A percentile compares a stretch with the other conserved stretches of the same genome.
These are phyloP conservation scores for Sonneratia caseolaris DNA, from an alignment of 345 rosid genomes.

Conservation along the genomic window DNA sequence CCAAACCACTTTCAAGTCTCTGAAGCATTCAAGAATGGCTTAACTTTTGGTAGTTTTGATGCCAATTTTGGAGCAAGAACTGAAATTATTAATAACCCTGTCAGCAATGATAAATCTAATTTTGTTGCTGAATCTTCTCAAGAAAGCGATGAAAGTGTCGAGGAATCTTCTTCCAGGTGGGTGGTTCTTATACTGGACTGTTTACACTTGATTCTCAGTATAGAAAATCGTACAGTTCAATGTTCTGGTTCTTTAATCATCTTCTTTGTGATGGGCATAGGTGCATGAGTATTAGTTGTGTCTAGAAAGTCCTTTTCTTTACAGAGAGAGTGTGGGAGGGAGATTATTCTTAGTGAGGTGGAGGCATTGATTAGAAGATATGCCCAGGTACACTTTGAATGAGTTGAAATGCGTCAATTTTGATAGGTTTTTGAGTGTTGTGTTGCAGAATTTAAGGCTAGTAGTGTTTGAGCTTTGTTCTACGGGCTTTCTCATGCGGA, in stretches of 20 bases:
- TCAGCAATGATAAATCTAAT: conserved; percentile 26
- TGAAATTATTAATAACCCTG: conserved; percentile 18
- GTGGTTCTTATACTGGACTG: conserved; percentile 12
- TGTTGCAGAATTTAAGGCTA: not conserved
- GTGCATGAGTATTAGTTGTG: not conserved
- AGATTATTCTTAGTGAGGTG: not conserved
- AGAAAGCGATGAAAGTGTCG: conserved; percentile 27
- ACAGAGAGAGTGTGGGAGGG: too few relatives aligned
- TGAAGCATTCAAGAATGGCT: conserved; percentile 55
- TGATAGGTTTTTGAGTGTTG: not conserved
- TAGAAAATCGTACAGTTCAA: not conserved
- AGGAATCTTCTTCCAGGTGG: conserved; percentile 50
- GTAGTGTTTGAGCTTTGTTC: not conserved
- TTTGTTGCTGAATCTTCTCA: conserved; percentile 25
- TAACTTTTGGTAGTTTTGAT: conserved; percentile 85
- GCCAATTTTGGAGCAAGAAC: conserved; percentile 27
- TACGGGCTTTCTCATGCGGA: too few relatives aligned
- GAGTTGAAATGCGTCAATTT: not conserved
- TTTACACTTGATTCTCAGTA: not conserved
- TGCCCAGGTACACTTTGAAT: not conserved
- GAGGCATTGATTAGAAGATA: not conserved
- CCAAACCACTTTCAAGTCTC: conserved; percentile 68
- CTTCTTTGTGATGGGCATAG: not conserved
- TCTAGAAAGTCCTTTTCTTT: not conserved
- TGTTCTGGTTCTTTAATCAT: not conserved